Evolutionary conservation across 139 green algal species (phyloP).

Genomic region (Chlorella sp.): DNA sequence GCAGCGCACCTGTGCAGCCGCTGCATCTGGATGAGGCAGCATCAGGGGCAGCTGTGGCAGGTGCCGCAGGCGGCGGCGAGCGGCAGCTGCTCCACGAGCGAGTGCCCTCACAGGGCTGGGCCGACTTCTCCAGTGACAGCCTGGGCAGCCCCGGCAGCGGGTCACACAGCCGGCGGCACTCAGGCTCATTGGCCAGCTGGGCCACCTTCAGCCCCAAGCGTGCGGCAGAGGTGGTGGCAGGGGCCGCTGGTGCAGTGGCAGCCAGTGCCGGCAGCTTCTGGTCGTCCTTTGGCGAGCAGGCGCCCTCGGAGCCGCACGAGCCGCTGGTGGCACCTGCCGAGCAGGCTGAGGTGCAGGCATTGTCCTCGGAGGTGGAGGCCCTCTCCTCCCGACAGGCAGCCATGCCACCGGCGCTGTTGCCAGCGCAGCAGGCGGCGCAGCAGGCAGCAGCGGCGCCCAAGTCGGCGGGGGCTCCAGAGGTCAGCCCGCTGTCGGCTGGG

Average conservation of each 20-base stretch:
- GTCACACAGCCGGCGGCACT: background rate
- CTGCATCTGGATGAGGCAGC: background rate
- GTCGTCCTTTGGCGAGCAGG: slow-evolving; percentile 18
- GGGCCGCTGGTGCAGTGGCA: background rate
- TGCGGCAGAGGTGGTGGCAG: background rate
- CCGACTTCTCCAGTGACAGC: background rate
- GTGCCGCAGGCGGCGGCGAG: background rate
- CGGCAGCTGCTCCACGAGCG: slow-evolving; percentile 7
- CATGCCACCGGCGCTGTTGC: too few relatives aligned
- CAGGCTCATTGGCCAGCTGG: slow-evolving; percentile 17
- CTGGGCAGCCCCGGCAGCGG: background rate
- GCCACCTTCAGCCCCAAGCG: slow-evolving; percentile 31
- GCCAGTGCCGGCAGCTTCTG: slow-evolving; percentile 25
- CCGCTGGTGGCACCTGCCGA: background rate
- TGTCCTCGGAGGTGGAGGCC: too few relatives aligned
- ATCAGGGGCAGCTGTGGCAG: background rate
- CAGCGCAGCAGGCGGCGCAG: background rate
- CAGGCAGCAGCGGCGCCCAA: background rate
- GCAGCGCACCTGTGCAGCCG: background rate
- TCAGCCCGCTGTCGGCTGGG: slow-evolving; percentile 15
- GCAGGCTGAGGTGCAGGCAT: background rate
- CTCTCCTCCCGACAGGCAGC: too few relatives aligned
- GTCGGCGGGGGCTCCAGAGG: background rate
- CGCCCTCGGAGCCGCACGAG: background rate
- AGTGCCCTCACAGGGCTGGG: slow-evolving; percentile 14